phyloP scores from a whole-genome alignment of 805 yeast species.

The Dipodascopsis uninucleata region DNA sequence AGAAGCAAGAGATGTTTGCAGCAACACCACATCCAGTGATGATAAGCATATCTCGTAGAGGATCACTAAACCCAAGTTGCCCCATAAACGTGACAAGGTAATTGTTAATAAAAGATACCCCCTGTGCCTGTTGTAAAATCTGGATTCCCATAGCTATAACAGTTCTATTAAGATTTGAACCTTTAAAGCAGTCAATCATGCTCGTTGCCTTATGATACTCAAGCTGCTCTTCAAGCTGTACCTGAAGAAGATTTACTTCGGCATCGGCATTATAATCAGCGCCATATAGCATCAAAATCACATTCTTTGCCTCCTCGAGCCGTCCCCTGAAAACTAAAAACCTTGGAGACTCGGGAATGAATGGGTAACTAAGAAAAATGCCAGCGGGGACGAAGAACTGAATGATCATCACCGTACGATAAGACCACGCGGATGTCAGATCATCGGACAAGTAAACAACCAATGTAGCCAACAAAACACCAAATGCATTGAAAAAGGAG shows the following conservation, averaged over 20 bases:
- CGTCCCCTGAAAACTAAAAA: constrained; percentile 42
- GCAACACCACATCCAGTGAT: constrained; percentile 33
- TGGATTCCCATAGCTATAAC: constrained; percentile 39
- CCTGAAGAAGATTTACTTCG: constrained; percentile 36
- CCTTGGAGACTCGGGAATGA: constrained; percentile 50
- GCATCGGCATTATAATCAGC: constrained; percentile 39
- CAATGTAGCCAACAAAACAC: too few species aligned
- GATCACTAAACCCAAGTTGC: constrained; percentile 50
- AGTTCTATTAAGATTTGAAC: constrained; percentile 47
- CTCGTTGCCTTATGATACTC: constrained; percentile 33
- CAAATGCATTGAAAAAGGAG: too few species aligned
- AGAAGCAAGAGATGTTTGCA: too few species aligned
- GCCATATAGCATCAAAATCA: too few species aligned
- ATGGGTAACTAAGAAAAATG: too few species aligned
- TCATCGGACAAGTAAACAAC: too few species aligned
- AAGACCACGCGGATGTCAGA: too few species aligned
- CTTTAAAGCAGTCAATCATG: constrained; percentile 46
- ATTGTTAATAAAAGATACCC: constrained; percentile 29
- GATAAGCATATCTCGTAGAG: constrained; percentile 37
- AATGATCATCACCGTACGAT: too few species aligned
- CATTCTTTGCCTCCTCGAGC: constrained; percentile 37
- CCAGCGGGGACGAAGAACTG: too few species aligned
- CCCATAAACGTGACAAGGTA: constrained; percentile 21
- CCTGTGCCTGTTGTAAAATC: constrained; percentile 47
- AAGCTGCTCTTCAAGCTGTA: constrained; percentile 34